phyloP scores from a whole-genome alignment of 2,329 filamentous ascomycete genomes.

The Drechslerella coelobrocha region DNA sequence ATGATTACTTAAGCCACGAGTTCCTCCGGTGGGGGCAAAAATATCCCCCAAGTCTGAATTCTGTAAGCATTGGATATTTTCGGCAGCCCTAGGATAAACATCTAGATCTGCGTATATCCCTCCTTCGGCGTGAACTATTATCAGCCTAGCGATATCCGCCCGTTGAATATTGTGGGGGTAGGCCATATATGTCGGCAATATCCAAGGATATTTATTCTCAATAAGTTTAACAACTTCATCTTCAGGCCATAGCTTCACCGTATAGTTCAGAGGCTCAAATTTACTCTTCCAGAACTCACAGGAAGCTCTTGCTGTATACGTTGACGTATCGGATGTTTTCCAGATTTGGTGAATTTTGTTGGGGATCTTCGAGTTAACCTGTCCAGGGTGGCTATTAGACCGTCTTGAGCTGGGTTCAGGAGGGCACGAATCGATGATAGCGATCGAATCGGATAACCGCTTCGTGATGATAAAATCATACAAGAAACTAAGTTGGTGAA shows the following conservation, averaged over 20 bases:
- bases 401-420: neutral
- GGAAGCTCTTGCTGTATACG: slow-evolving; percentile 31
- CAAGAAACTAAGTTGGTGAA: slow-evolving; percentile 20
- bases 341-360: slow-evolving; percentile 51
- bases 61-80: slow-evolving; percentile 50
- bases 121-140: slow-evolving; percentile 51
- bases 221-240: slow-evolving; percentile 49
- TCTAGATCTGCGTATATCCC: slow-evolving; percentile 53
- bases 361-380: slow-evolving; percentile 21
- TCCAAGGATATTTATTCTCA: slow-evolving; percentile 49
- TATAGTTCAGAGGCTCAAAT: slow-evolving; percentile 46
- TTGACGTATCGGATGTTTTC: slow-evolving; percentile 42
- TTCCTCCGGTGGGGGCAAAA: slow-evolving; percentile 49
- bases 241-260: slow-evolving; percentile 52
- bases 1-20: slow-evolving; percentile 51
- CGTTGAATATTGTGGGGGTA: slow-evolving; percentile 53
- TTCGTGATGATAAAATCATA: neutral
- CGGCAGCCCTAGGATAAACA: slow-evolving; percentile 40
- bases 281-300: slow-evolving; percentile 20
- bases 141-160: slow-evolving; percentile 51
- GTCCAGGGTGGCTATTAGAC: neutral
- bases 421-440: slow-evolving; percentile 6
- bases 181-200: slow-evolving; percentile 48
- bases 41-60: slow-evolving; percentile 44
- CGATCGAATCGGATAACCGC: slow-evolving; percentile 7